Evolutionary conservation across 495 filamentous ascomycete species (phyloP).

Genomic region (Annulohypoxylon maeteangense): DNA sequence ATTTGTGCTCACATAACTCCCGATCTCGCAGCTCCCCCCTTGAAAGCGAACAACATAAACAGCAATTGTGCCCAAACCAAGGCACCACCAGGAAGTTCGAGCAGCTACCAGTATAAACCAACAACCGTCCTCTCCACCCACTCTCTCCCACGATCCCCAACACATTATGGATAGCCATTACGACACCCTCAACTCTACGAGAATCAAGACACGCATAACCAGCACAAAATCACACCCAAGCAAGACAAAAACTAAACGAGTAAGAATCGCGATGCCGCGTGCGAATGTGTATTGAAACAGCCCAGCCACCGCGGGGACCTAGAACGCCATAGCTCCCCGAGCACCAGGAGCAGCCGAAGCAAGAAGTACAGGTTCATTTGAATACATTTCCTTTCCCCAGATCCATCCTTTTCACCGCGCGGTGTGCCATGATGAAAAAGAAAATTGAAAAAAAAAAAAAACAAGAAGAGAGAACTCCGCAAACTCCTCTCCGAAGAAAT

Average conservation of each 20-base stretch:
- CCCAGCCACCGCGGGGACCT: not conserved
- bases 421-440: not conserved
- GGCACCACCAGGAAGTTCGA: not conserved
- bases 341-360: not conserved
- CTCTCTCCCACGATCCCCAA: not conserved
- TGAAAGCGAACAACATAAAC: not conserved
- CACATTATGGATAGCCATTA: not conserved
- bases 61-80: not conserved
- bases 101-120: not conserved
- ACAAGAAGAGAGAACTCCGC: conserved; percentile 14
- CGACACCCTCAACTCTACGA: not conserved
- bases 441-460: too few relatives aligned
- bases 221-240: not conserved
- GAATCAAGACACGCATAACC: not conserved
- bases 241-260: not conserved
- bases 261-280: conserved; percentile 6
- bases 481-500: conserved; percentile 4
- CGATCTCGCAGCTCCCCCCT: not conserved
- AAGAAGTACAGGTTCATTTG: not conserved
- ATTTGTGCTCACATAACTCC: not conserved
- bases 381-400: not conserved
- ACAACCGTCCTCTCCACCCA: not conserved
- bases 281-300: conserved; percentile 5
- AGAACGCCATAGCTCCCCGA: not conserved
- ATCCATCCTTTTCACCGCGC: not conserved